Evolutionary conservation across 139 green algal genomes (phyloP).

Genomic region (Tetratostichococcus sp.): DNA sequence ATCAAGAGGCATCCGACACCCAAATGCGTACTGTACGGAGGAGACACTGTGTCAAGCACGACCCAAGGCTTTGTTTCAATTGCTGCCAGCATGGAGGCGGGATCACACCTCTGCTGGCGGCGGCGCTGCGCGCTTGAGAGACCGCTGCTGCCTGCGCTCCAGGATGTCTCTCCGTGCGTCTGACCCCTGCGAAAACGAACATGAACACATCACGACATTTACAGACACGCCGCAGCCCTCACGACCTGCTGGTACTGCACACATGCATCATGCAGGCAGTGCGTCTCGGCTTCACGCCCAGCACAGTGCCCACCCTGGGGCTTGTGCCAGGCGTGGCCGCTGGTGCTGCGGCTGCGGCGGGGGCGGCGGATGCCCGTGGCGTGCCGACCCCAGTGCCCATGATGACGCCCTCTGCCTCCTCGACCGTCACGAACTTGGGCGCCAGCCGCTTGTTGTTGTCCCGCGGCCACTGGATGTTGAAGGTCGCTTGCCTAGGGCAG

Average conservation of each 20-base stretch:
- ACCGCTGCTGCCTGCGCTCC: not conserved
- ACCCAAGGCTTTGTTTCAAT: no score
- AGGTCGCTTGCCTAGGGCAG: not conserved
- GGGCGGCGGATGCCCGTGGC: not conserved
- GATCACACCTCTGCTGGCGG: not conserved
- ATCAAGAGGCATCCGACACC: no score
- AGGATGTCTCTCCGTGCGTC: not conserved
- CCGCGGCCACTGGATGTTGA: constrained; percentile 38
- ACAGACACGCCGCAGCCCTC: not conserved
- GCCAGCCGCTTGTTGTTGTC: constrained; percentile 41
- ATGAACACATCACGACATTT: not conserved
- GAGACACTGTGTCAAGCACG: no score
- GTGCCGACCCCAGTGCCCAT: constrained; percentile 12
- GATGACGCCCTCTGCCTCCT: constrained; percentile 50
- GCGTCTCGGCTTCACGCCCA: not conserved
- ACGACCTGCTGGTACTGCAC: not conserved
- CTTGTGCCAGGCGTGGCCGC: not conserved
- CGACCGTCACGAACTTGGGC: constrained; percentile 32
- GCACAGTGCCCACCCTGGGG: not conserved
- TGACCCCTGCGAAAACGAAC: not conserved
- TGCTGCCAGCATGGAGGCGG: no score
- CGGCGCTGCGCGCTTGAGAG: not conserved
- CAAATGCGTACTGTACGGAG: no score
- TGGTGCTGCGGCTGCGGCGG: not conserved
- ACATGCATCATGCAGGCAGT: constrained; percentile 3